Conservation (phyloP, 2,329 filamentous ascomycete genomes). For the Monosporascus sp. region DNA sequence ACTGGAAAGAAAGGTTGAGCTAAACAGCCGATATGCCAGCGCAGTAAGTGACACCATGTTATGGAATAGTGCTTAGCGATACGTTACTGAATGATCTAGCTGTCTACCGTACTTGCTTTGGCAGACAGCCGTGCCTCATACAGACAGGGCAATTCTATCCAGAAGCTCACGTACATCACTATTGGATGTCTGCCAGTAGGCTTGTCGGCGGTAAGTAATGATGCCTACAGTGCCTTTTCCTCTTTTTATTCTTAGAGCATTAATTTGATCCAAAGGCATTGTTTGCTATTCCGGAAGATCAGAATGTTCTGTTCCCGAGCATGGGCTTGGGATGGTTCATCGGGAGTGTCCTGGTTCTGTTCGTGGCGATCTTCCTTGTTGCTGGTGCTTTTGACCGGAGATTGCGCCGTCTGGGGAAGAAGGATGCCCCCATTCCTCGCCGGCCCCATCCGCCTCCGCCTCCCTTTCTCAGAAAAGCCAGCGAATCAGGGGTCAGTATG, state of each 20-base stretch:
- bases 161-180: slow-evolving; percentile 7
- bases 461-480: no score
- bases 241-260: background rate
- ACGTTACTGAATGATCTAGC: background rate
- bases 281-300: slow-evolving; percentile 8
- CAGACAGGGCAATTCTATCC: slow-evolving; percentile 6
- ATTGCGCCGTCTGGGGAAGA: no score
- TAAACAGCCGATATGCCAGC: slow-evolving; percentile 4
- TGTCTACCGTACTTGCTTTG: slow-evolving; percentile 1
- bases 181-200: slow-evolving; percentile 7
- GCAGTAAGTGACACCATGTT: slow-evolving; percentile 1
- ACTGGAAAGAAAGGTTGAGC: slow-evolving; percentile 4
- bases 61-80: background rate
- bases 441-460: no score
- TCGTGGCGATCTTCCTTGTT: slow-evolving; percentile 1
- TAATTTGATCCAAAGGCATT: slow-evolving; percentile 1
- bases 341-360: slow-evolving; percentile 1
- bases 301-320: slow-evolving; percentile 5
- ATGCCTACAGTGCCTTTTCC: background rate
- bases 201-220: slow-evolving; percentile 1
- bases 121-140: slow-evolving; percentile 1
- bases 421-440: no score
- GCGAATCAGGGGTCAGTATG: no score
- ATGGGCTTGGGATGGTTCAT: slow-evolving; percentile 6
- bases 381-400: background rate